Conservation (phyloP, 2,329 filamentous ascomycete genomes). For the Aureobasidium mangrovei region DNA sequence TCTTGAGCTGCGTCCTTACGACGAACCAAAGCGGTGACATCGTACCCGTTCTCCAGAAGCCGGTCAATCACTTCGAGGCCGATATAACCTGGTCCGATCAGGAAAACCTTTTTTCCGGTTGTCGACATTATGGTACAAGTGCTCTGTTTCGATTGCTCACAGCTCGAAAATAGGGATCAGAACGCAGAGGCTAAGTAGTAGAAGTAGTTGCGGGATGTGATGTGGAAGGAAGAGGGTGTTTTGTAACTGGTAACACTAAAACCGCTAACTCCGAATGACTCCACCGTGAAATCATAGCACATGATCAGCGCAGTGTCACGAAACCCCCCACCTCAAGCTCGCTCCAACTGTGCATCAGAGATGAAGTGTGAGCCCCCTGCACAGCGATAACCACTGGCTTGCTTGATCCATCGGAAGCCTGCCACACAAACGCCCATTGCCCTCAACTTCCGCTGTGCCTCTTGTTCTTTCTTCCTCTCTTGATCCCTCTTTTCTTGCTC, state of each 20-base stretch:
- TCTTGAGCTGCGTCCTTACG: constrained; percentile 31
- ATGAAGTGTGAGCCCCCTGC: background rate
- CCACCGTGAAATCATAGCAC: too few relatives aligned
- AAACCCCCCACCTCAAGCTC: background rate
- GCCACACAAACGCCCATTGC: background rate
- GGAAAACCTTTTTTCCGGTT: constrained; percentile 29
- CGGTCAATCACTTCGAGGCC: constrained; percentile 40
- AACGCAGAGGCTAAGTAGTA: too few relatives aligned
- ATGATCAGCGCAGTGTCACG: too few relatives aligned
- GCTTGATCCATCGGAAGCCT: background rate
- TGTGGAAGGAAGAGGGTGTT: too few relatives aligned
- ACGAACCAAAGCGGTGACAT: constrained; percentile 36
- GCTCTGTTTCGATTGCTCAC: too few relatives aligned
- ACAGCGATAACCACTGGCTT: background rate
- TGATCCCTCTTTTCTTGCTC: constrained; percentile 18
- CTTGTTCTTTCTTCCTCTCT: background rate
- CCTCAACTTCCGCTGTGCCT: background rate
- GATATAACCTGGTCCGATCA: constrained; percentile 41
- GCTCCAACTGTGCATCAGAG: background rate
- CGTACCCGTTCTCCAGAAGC: constrained; percentile 35
- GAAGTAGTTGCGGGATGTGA: too few relatives aligned
- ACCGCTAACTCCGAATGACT: too few relatives aligned
- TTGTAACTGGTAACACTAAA: too few relatives aligned
- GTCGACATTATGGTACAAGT: background rate
- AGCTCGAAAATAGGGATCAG: too few relatives aligned